Percentiles rank a stretch among this genome's conserved stretches.
Evolutionary conservation across 495 filamentous ascomycete genomes (phyloP).

Genomic region (Aspergillus campestris): DNA sequence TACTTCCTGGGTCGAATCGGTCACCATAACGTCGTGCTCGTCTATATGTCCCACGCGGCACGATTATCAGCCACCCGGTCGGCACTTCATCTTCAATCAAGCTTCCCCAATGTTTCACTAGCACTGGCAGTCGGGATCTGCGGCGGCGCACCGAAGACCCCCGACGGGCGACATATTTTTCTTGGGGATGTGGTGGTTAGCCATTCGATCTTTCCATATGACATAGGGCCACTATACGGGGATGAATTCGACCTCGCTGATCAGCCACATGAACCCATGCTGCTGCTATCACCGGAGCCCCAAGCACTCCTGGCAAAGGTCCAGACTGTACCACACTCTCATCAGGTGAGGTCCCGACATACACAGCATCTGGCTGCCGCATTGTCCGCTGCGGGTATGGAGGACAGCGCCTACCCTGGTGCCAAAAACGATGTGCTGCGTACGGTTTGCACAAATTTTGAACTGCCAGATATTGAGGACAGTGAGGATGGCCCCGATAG

Average conservation of each 20-base stretch:
- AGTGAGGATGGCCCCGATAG: too few species aligned
- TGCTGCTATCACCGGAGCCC: too few species aligned
- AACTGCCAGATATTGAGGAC: too few species aligned
- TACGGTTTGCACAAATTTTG: too few species aligned
- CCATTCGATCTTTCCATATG: slow-evolving; percentile 25
- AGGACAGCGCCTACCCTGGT: too few species aligned
- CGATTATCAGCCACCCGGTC: slow-evolving; percentile 10
- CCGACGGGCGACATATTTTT: slow-evolving; percentile 10
- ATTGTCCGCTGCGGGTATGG: too few species aligned
- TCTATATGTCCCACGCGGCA: slow-evolving; percentile 13
- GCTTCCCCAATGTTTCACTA: slow-evolving; percentile 11
- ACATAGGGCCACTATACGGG: slow-evolving; percentile 25
- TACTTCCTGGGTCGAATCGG: slow-evolving; percentile 21
- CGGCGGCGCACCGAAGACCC: slow-evolving; percentile 14
- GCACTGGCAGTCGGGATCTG: slow-evolving; percentile 22
- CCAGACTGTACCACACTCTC: too few species aligned
- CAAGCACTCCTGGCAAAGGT: too few species aligned
- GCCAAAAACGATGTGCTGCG: too few species aligned
- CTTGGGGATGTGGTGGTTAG: slow-evolving; percentile 39
- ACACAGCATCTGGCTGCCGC: too few species aligned
- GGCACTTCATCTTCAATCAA: slow-evolving; percentile 10
- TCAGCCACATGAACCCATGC: too few species aligned
- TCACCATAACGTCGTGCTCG: slow-evolving; percentile 19
- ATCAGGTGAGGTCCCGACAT: too few species aligned
- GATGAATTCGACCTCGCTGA: slow-evolving; percentile 11